Evolutionary conservation across 2,329 filamentous ascomycete genomes (phyloP).

Genomic region (Fusarium temperatum): DNA sequence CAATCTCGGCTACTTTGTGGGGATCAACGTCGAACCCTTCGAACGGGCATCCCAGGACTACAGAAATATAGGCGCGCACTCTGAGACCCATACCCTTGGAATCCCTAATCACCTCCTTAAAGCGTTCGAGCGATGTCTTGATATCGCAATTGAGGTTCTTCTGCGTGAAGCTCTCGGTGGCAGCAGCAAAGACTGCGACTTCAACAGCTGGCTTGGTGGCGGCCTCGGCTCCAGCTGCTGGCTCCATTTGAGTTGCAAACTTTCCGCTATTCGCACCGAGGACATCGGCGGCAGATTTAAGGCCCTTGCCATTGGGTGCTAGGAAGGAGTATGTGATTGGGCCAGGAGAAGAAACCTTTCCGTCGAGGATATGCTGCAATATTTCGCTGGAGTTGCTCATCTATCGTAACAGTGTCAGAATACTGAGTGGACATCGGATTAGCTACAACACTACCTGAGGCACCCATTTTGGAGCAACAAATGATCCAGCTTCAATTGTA

Average conservation of each 20-base stretch:
- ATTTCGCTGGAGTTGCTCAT: slow-evolving; percentile 84
- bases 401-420: slow-evolving; percentile 51
- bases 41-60: slow-evolving; percentile 83
- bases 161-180: slow-evolving; percentile 81
- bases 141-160: slow-evolving; percentile 87
- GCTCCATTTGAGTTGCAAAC: slow-evolving; percentile 61
- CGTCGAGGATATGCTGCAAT: slow-evolving; percentile 71
- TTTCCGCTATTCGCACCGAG: slow-evolving; percentile 61
- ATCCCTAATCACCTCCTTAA: slow-evolving; percentile 73
- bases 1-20: slow-evolving; percentile 71
- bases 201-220: slow-evolving; percentile 65
- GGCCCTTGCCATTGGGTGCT: slow-evolving; percentile 78
- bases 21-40: slow-evolving; percentile 72
- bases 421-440: slow-evolving; percentile 6
- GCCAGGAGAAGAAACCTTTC: slow-evolving; percentile 60
- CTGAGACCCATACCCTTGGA: slow-evolving; percentile 72
- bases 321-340: slow-evolving; percentile 82
- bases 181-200: slow-evolving; percentile 82
- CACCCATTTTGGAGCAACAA: slow-evolving; percentile 86
- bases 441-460: slow-evolving; percentile 69
- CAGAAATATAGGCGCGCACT: slow-evolving; percentile 82
- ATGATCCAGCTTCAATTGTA: slow-evolving; percentile 83
- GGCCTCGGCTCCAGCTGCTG: slow-evolving; percentile 49
- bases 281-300: slow-evolving; percentile 68
- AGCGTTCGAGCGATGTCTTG: slow-evolving; percentile 74